Conservation (phyloP, 257 asterid genomes). For the Jacaranda mimosifolia region DNA sequence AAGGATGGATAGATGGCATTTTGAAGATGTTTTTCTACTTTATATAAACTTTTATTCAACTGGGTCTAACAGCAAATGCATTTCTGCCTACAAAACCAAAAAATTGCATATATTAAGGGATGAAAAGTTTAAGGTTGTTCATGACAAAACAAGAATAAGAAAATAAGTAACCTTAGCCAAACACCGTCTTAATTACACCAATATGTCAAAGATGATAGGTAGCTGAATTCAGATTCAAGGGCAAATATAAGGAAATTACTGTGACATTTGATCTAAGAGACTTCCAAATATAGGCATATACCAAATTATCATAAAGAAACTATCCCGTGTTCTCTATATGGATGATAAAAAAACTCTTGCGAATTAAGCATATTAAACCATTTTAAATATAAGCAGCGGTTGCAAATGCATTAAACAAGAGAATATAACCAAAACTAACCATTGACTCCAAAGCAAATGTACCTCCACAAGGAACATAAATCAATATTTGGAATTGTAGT, state of each 20-base stretch:
- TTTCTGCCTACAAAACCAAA: slow-evolving; percentile 52
- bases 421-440: background rate
- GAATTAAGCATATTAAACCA: background rate
- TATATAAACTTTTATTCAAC: slow-evolving; percentile 42
- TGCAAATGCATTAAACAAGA: slow-evolving; percentile 2
- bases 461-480: background rate
- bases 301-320: no score
- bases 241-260: no score
- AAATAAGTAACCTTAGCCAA: no score
- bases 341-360: no score
- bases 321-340: no score
- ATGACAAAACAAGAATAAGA: no score
- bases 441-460: background rate
- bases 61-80: slow-evolving; percentile 35
- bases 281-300: background rate
- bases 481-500: background rate
- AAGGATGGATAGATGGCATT: slow-evolving; percentile 34
- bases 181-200: no score
- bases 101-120: slow-evolving; percentile 20
- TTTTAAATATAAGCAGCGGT: background rate
- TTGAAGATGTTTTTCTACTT: slow-evolving; percentile 37
- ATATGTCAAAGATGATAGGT: no score
- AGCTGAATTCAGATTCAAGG: no score
- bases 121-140: no score
- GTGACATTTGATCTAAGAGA: background rate